These are phyloP conservation scores for Carex kokanica DNA, from an alignment of 176 grass and related monocot genomes.

Conservation along the genomic window DNA sequence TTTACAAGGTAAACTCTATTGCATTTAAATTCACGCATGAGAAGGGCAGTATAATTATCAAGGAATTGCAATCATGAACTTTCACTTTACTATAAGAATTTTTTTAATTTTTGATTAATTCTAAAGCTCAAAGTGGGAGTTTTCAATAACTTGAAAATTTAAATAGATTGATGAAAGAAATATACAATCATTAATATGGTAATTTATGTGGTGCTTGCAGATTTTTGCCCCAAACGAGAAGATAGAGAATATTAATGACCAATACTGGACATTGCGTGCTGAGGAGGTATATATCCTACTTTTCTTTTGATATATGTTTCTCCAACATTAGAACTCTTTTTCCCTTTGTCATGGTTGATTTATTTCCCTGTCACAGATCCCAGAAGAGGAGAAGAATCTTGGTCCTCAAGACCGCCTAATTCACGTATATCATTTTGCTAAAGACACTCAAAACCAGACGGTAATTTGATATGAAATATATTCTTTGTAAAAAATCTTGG, in stretches of 20 bases:
- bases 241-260: conserved; percentile 98
- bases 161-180: background rate
- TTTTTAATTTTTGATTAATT: background rate
- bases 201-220: conserved; percentile 49
- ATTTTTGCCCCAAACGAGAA: conserved; percentile 77
- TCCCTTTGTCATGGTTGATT: conserved; percentile 17
- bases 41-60: background rate
- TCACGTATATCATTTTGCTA: conserved; percentile 95
- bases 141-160: background rate
- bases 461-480: conserved; percentile 43
- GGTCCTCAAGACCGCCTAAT: conserved; percentile 85
- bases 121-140: background rate
- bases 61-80: background rate
- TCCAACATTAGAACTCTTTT: conserved; percentile 3
- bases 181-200: background rate
- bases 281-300: conserved; percentile 60
- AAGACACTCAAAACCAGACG: conserved; percentile 89
- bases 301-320: background rate
- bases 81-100: background rate
- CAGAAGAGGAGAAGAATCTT: conserved; percentile 93
- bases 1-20: conserved; percentile 73
- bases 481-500: background rate
- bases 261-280: conserved; percentile 96
- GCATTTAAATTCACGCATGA: conserved; percentile 19
- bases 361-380: conserved; percentile 56